These are phyloP conservation scores for Globisporangium viniferum DNA, from an alignment of 352 stramenopile genomes.

Conservation along the genomic window DNA sequence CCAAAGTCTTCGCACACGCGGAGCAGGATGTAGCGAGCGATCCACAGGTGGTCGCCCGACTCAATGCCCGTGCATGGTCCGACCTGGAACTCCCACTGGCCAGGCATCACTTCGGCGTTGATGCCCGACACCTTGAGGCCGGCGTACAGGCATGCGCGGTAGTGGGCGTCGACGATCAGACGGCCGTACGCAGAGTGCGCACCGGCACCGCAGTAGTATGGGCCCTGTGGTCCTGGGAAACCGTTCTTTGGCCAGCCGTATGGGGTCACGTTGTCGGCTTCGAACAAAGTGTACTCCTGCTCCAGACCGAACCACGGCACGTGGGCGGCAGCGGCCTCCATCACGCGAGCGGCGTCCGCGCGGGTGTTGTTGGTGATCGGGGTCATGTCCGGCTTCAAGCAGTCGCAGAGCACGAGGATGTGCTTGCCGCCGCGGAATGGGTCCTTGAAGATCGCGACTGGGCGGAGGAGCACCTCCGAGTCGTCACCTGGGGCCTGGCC, in stretches of 20 bases:
- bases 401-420: constrained; percentile 98
- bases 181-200: constrained; percentile 96
- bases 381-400: constrained; percentile 92
- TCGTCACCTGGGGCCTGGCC: constrained; percentile 96
- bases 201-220: constrained; percentile 93
- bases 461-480: constrained; percentile 94
- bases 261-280: constrained; percentile 81
- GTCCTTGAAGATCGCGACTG: constrained; percentile 94
- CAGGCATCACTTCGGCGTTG: constrained; percentile 98
- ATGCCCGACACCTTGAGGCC: constrained; percentile 95
- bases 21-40: constrained; percentile 96
- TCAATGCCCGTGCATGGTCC: constrained; percentile 96
- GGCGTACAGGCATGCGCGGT: constrained; percentile 94
- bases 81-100: constrained; percentile 98
- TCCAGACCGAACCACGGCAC: constrained; percentile 96
- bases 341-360: constrained; percentile 68
- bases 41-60: constrained; percentile 95
- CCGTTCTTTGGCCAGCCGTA: constrained; percentile 91
- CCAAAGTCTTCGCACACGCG: constrained; percentile 97
- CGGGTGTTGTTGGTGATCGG: constrained; percentile 92
- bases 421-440: constrained; percentile 94
- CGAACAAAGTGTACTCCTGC: constrained; percentile 96
- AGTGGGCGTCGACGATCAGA: constrained; percentile 93
- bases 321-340: constrained; percentile 51
- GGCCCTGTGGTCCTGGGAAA: constrained; percentile 87